These are phyloP conservation scores for Ascoidea asiatica DNA, from an alignment of 805 yeast genomes.

Conservation along the genomic window DNA sequence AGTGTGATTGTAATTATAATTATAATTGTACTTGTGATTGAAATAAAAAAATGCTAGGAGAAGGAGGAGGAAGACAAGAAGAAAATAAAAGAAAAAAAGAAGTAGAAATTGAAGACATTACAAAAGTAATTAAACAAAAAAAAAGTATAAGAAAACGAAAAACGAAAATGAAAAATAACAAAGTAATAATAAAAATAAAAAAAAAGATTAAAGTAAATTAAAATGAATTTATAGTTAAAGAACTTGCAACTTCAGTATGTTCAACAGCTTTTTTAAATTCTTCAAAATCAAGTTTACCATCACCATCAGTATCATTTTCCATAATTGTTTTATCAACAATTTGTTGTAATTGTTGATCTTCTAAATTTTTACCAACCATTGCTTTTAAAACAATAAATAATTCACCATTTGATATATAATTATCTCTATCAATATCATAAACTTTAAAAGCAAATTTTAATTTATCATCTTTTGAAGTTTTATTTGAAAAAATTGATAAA, in stretches of 20 bases:
- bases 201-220: constrained; percentile 11
- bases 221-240: constrained; percentile 40
- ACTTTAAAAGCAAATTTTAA: constrained; percentile 82
- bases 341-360: constrained; percentile 83
- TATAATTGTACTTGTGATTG: too few species aligned
- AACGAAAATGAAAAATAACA: too few species aligned
- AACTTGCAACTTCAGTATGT: constrained; percentile 41
- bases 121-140: too few species aligned
- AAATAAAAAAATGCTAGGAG: too few species aligned
- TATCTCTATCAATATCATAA: constrained; percentile 93
- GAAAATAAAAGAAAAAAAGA: too few species aligned
- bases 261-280: constrained; percentile 66
- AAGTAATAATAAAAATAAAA: too few species aligned
- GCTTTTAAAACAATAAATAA: constrained; percentile 79
- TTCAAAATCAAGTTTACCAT: constrained; percentile 70
- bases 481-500: constrained; percentile 75
- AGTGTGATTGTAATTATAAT: too few species aligned
- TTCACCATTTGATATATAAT: constrained; percentile 91
- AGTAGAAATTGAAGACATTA: too few species aligned
- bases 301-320: constrained; percentile 85
- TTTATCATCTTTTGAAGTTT: constrained; percentile 70
- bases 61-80: too few species aligned
- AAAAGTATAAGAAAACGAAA: too few species aligned
- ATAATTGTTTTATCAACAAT: constrained; percentile 92
- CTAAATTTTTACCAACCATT: constrained; percentile 92